phyloP scores from a whole-genome alignment of 2,329 filamentous ascomycete species.

The Diaporthe longicolla region DNA sequence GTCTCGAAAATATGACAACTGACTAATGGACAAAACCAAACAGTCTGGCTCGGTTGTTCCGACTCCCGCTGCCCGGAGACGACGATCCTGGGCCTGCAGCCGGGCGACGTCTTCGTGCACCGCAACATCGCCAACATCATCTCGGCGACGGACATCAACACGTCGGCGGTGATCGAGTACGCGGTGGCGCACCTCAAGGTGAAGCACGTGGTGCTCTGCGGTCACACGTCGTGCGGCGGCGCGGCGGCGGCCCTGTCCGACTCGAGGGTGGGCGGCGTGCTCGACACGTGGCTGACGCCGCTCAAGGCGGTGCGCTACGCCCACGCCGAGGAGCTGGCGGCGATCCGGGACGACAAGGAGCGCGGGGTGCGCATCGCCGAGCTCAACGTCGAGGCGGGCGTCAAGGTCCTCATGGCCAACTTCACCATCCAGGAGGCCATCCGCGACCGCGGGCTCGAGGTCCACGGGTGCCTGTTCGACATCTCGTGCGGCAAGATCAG shows the following conservation, averaged over 20 bases:
- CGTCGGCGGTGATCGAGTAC: conserved; percentile 82
- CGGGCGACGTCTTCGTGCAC: conserved; percentile 90
- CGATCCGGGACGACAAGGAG: conserved; percentile 66
- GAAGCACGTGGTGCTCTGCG: conserved; percentile 78
- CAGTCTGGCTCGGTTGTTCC: conserved; percentile 88
- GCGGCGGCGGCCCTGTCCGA: conserved; percentile 70
- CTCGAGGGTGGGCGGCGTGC: conserved; percentile 63
- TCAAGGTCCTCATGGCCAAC: conserved; percentile 78
- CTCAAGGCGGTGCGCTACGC: conserved; percentile 60
- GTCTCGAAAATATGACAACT: conserved; percentile 18
- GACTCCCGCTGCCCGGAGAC: conserved; percentile 90
- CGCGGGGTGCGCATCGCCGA: conserved; percentile 77
- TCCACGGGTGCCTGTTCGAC: conserved; percentile 86
- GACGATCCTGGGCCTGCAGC: conserved; percentile 81
- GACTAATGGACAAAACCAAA: conserved; percentile 23
- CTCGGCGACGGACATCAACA: conserved; percentile 80
- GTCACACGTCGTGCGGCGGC: conserved; percentile 78
- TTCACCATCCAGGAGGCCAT: conserved; percentile 79
- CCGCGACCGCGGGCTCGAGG: conserved; percentile 76
- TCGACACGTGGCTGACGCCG: conserved; percentile 69
- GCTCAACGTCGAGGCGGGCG: conserved; percentile 80
- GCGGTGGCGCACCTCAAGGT: conserved; percentile 81
- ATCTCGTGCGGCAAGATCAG: conserved; percentile 63
- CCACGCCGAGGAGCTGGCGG: conserved; percentile 69
- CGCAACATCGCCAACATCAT: conserved; percentile 92